Percentiles rank a stretch among this genome's conserved stretches.
Conservation (phyloP, 164 flowering plant genomes). For the Liriodendron chinense region DNA sequence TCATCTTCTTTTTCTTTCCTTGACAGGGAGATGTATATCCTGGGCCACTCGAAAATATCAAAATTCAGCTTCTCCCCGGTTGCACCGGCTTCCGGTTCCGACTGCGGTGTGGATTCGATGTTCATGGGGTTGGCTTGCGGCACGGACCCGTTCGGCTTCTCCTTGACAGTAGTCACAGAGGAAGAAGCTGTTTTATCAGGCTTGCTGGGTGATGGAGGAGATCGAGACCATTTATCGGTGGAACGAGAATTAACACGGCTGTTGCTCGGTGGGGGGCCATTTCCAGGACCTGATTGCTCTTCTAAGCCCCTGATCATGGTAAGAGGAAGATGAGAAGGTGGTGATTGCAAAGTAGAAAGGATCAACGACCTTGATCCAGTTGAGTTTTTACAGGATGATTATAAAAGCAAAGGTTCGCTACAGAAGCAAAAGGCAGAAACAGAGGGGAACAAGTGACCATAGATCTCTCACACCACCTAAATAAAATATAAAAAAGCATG, state of each 20-base stretch:
- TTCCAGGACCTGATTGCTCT: constrained; percentile 18
- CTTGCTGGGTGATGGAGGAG: constrained; percentile 24
- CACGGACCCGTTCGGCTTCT: constrained; percentile 12
- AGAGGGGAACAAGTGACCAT: neutral
- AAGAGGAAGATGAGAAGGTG: neutral
- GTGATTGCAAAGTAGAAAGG: neutral
- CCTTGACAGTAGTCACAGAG: neutral
- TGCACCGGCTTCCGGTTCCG: constrained; percentile 9
- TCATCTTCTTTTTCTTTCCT: constrained; percentile 85
- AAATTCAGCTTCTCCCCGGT: constrained; percentile 30
- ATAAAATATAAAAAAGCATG: neutral
- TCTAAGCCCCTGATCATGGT: constrained; percentile 26
- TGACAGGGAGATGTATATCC: constrained; percentile 48
- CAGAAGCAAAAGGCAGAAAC: neutral
- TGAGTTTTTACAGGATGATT: neutral
- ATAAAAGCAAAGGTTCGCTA: neutral
- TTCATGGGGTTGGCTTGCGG: constrained; percentile 10
- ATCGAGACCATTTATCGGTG: constrained; percentile 12
- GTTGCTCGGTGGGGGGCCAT: constrained; percentile 21
- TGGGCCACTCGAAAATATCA: constrained; percentile 52
- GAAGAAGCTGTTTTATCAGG: constrained; percentile 2
- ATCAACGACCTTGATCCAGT: neutral
- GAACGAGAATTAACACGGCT: constrained; percentile 19
- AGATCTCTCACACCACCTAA: neutral
- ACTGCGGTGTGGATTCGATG: constrained; percentile 1